A percentile compares a stretch with the other conserved stretches of the same genome.
Evolutionary conservation across 164 flowering plant species (phyloP).

Genomic region (Annona cherimola): DNA sequence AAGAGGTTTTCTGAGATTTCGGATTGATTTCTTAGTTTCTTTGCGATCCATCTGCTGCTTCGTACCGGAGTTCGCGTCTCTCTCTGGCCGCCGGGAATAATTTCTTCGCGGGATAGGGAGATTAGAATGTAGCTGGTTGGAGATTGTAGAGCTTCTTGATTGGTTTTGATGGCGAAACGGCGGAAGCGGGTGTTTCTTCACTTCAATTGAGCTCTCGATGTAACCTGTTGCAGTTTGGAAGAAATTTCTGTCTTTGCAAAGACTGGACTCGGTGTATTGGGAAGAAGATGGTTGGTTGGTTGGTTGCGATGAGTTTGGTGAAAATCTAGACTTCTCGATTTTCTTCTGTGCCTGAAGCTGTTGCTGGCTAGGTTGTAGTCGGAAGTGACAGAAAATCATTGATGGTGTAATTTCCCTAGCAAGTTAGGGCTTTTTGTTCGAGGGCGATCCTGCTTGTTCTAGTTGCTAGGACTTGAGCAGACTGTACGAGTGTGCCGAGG

Average conservation of each 20-base stretch:
- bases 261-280: background rate
- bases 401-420: background rate
- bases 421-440: background rate
- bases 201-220: constrained; percentile 1
- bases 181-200: constrained; percentile 8
- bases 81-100: background rate
- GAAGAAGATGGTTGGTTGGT: background rate
- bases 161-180: constrained; percentile 6
- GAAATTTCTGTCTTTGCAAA: background rate
- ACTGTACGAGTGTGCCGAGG: background rate
- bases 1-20: background rate
- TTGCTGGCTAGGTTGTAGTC: background rate
- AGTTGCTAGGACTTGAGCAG: background rate
- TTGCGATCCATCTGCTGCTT: background rate
- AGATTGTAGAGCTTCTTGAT: constrained; percentile 1
- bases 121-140: background rate
- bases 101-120: background rate
- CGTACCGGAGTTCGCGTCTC: background rate
- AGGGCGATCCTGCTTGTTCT: constrained; percentile 11
- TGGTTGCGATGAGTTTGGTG: background rate
- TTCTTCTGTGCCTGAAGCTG: background rate
- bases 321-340: background rate
- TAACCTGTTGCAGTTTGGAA: background rate
- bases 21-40: background rate
- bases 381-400: background rate